A percentile compares a stretch with the other conserved stretches of the same genome.
These are phyloP conservation scores for Aaosphaeria pasadenensis DNA, from an alignment of 2,329 filamentous ascomycete species.

Conservation along the genomic window DNA sequence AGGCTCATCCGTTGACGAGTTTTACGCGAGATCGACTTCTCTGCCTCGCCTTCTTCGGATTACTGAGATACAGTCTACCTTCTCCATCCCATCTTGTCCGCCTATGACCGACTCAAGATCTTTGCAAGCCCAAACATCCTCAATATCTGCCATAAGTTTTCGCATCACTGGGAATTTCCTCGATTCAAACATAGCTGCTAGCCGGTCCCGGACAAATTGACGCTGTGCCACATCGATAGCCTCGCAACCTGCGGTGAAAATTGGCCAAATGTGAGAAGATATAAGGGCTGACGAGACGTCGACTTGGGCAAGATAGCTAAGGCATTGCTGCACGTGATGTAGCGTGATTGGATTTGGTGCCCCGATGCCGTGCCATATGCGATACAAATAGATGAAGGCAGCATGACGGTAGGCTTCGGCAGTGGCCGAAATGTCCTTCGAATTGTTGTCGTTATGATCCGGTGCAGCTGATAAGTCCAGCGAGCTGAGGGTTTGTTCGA, in stretches of 20 bases:
- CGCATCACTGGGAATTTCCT: conserved; percentile 23
- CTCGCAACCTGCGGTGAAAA: conserved; percentile 31
- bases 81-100: conserved; percentile 22
- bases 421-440: conserved; percentile 16
- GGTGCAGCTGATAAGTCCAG: not conserved
- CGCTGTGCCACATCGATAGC: conserved; percentile 16
- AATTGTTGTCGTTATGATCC: not conserved
- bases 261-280: conserved; percentile 29
- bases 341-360: conserved; percentile 27
- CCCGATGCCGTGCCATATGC: conserved; percentile 29
- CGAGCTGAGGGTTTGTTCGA: conserved; percentile 20
- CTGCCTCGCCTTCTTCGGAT: conserved; percentile 20
- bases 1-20: not conserved
- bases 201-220: conserved; percentile 22
- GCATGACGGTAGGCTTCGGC: conserved; percentile 29
- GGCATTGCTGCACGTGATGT: conserved; percentile 23
- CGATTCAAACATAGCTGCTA: conserved; percentile 18
- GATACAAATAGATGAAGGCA: conserved; percentile 33
- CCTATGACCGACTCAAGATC: conserved; percentile 19
- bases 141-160: conserved; percentile 24
- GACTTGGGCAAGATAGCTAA: conserved; percentile 14
- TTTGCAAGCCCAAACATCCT: conserved; percentile 27
- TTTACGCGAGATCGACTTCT: conserved; percentile 26
- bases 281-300: conserved; percentile 19
- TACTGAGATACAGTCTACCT: conserved; percentile 31